Evolutionary conservation across 2,329 filamentous ascomycete genomes (phyloP).

Genomic region (Penicillium oxalicum): DNA sequence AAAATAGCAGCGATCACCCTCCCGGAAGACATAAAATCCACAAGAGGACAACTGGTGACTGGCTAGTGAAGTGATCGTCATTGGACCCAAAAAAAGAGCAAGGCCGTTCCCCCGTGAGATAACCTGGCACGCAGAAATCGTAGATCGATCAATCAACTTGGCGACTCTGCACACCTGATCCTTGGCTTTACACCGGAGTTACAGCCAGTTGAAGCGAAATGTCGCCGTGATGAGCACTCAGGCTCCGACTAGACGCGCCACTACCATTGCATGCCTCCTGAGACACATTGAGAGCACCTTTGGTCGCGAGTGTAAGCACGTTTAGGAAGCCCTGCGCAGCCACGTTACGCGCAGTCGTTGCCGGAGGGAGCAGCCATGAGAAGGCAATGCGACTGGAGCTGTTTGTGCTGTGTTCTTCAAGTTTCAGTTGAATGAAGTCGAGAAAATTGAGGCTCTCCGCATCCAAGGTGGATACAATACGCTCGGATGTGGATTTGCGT

Average conservation of each 20-base stretch:
- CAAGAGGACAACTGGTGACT: no score
- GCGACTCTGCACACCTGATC: constrained; percentile 1
- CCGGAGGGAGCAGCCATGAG: constrained; percentile 59
- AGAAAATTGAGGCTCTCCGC: constrained; percentile 59
- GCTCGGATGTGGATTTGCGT: constrained; percentile 1
- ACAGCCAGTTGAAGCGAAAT: constrained; percentile 22
- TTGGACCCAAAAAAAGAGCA: not conserved
- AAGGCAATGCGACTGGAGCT: constrained; percentile 50
- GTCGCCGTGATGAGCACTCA: constrained; percentile 24
- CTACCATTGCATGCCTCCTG: constrained; percentile 48
- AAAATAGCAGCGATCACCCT: no score
- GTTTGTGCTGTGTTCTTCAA: constrained; percentile 20
- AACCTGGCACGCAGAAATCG: not conserved
- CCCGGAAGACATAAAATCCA: no score
- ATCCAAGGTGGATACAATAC: constrained; percentile 46
- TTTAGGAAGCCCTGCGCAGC: constrained; percentile 73
- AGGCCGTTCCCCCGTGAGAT: not conserved
- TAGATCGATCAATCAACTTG: not conserved
- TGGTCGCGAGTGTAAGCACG: constrained; percentile 64
- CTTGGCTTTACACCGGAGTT: not conserved
- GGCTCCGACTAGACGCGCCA: constrained; percentile 16
- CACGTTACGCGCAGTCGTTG: constrained; percentile 50
- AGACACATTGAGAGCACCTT: constrained; percentile 55
- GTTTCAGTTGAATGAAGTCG: constrained; percentile 49
- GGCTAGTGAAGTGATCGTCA: no score